phyloP scores from a whole-genome alignment of 2,329 filamentous ascomycete species.

The Alternaria dauci region DNA sequence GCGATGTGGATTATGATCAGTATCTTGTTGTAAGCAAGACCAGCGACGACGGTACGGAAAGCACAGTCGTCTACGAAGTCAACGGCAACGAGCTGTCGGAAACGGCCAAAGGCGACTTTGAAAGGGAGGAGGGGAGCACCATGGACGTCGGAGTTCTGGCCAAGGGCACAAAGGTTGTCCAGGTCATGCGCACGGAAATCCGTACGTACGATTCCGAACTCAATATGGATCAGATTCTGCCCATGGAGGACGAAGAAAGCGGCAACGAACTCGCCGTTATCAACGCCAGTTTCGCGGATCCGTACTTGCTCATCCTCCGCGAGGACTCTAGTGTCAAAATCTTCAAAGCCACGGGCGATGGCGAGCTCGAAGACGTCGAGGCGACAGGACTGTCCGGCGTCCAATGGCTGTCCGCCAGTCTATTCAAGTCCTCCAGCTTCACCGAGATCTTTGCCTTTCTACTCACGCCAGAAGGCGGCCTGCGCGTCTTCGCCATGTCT shows the following conservation, averaged over 20 bases:
- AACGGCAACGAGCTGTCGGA: constrained; percentile 78
- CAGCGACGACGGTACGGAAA: constrained; percentile 72
- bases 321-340: constrained; percentile 84
- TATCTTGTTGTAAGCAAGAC: constrained; percentile 83
- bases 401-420: constrained; percentile 83
- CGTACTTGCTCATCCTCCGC: constrained; percentile 81
- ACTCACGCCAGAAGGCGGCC: constrained; percentile 75
- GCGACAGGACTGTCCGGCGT: constrained; percentile 66
- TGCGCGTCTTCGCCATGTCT: constrained; percentile 80
- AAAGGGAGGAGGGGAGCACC: constrained; percentile 85
- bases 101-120: constrained; percentile 86
- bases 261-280: constrained; percentile 80
- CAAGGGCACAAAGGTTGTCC: constrained; percentile 81
- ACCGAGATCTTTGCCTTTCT: constrained; percentile 76
- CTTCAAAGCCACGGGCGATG: constrained; percentile 78
- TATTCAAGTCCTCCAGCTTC: constrained; percentile 73
- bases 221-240: constrained; percentile 87
- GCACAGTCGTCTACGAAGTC: constrained; percentile 79
- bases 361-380: constrained; percentile 85
- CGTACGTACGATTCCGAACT: constrained; percentile 91
- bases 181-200: constrained; percentile 86
- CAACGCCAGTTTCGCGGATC: constrained; percentile 84
- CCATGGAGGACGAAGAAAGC: constrained; percentile 84
- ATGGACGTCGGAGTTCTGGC: constrained; percentile 86
- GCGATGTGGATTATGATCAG: constrained; percentile 72